Evolutionary conservation across 163 green algal species (phyloP), one percentile per base, ranked within the genome.

Genomic region (Scenedesmus sp.): DNA sequence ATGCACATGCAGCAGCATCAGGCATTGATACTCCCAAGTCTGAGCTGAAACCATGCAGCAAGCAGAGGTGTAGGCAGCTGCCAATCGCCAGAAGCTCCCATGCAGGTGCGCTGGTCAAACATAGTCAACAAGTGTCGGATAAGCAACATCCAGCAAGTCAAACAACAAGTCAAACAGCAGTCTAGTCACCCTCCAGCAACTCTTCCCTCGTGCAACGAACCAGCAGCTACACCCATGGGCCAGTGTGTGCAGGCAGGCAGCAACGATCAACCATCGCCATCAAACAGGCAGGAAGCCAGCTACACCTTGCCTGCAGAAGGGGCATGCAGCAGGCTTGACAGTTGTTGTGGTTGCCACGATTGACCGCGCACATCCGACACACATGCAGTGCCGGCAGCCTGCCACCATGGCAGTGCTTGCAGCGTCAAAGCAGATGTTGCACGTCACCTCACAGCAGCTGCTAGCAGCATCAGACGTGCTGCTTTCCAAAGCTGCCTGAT

Each of bases 371-470:
- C 83, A 88, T 15, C n/a, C 52, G 6, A 73, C 23, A 12, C 57
- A 88, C 23, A 73, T 57, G 52, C n/a, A 54, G 54, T 74, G 83
- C 55, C 57, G 13, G 57, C 57, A 74, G 5, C 57, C 20, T 55
- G 18, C 57, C 55, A 88, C 15, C 83, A 73, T 59, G 3, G n/a
- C 79, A 60, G 7, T 60, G 46, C 46, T 34, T 8, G 9, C 15
- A 6, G 54, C 79, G 46, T 85, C 79, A 60, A 85, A 85, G 79
- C 79, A 85, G 79, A 85, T 85, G 52, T 9, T n/a, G 79, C 79
- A 64, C 7, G 54, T 59, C 52, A 23, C 79, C 46, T 64, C 79
- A 60, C 13, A 59, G 77, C 77, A 60, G 77, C 77, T n/a, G 12
- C 52, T 23, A n/a, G 34, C 76, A 18, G 26, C 76, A 55, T 59